Conservation (phyloP, 495 filamentous ascomycete genomes). For the Evernia prunastri region DNA sequence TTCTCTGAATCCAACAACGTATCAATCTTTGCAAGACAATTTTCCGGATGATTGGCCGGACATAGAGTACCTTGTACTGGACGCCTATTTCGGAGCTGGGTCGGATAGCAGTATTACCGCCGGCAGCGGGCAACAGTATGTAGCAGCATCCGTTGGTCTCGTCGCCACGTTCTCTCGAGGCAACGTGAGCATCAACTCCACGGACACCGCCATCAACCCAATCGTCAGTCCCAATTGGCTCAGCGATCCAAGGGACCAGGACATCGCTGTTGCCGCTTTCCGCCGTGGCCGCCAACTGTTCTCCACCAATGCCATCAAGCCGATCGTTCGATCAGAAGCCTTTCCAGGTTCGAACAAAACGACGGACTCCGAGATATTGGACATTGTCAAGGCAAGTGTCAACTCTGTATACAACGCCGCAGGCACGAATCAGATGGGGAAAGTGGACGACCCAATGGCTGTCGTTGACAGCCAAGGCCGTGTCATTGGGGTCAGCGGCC, state of each 20-base stretch:
- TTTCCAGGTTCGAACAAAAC: conserved; percentile 37
- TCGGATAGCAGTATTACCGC: conserved; percentile 20
- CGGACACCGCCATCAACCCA: conserved; percentile 40
- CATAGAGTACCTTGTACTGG: conserved; percentile 40
- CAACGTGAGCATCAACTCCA: conserved; percentile 45
- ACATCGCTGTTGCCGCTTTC: conserved; percentile 18
- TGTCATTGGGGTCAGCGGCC: conserved; percentile 35
- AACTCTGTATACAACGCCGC: conserved; percentile 42
- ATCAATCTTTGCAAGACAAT: not conserved
- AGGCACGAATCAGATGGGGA: conserved; percentile 41
- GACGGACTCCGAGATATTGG: conserved; percentile 42
- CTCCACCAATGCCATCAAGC: conserved; percentile 21
- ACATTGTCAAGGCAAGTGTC: conserved; percentile 33
- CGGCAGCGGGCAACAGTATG: conserved; percentile 41
- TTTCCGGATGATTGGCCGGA: conserved; percentile 35
- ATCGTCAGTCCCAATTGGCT: conserved; percentile 53
- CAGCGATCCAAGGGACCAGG: conserved; percentile 21
- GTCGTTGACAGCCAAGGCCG: conserved; percentile 38
- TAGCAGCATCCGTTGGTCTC: conserved; percentile 38
- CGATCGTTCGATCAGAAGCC: conserved; percentile 31
- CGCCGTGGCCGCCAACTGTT: conserved; percentile 18
- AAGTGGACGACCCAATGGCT: conserved; percentile 31
- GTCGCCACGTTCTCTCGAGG: conserved; percentile 48
- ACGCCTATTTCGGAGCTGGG: conserved; percentile 25
- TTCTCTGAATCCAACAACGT: not conserved